Percentiles rank a stretch among this genome's conserved stretches.
Conservation (phyloP, 2,329 filamentous ascomycete species). For the Sarocladiaceae sp. region DNA sequence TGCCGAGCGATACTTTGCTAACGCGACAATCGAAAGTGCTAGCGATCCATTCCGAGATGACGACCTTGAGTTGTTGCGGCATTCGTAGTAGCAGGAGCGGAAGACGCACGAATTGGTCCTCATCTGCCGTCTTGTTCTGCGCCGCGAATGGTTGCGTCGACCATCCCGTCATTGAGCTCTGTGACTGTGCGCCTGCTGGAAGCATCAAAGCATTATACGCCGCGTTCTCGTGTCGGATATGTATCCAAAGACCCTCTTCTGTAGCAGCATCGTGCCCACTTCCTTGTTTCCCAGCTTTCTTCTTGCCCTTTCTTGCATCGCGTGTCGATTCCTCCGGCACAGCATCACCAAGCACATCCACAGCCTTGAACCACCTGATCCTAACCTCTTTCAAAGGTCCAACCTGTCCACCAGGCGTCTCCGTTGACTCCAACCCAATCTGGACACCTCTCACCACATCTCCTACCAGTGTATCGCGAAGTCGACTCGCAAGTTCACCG, state of each 20-base stretch:
- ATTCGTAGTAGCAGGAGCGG: conserved; percentile 53
- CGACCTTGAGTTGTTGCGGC: conserved; percentile 46
- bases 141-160: conserved; percentile 1
- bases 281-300: not conserved
- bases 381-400: conserved; percentile 41
- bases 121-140: conserved; percentile 11
- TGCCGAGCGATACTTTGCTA: conserved; percentile 44
- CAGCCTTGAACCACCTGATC: conserved; percentile 40
- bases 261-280: conserved; percentile 16
- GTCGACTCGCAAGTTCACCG: conserved; percentile 37
- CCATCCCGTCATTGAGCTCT: not conserved
- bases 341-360: conserved; percentile 26
- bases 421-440: conserved; percentile 41
- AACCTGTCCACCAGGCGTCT: conserved; percentile 33
- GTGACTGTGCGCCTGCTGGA: conserved; percentile 25
- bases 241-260: conserved; percentile 37
- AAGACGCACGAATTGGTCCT: conserved; percentile 37
- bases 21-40: conserved; percentile 54
- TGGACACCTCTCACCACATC: conserved; percentile 59
- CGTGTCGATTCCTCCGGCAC: conserved; percentile 12
- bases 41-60: conserved; percentile 47
- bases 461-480: conserved; percentile 52
- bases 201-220: conserved; percentile 47
- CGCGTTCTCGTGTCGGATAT: conserved; percentile 49
- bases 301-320: conserved; percentile 9